Evolutionary conservation across 2,329 filamentous ascomycete genomes (phyloP).

Genomic region (Pseudopyrenochaeta lycopersici): DNA sequence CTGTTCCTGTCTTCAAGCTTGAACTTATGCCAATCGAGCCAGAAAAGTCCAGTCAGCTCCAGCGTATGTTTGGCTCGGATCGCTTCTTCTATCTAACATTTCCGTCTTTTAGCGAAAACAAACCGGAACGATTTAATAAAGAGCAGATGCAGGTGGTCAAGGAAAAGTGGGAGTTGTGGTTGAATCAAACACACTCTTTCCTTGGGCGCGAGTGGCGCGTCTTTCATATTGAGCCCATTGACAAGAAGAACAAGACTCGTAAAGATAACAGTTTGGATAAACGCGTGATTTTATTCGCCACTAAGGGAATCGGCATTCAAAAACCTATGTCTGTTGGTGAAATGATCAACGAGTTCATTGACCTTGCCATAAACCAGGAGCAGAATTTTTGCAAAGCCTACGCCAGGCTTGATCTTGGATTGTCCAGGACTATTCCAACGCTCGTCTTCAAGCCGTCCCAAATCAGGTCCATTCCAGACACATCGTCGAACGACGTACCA

Average conservation of each 20-base stretch:
- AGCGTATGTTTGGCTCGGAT: constrained; percentile 49
- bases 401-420: constrained; percentile 53
- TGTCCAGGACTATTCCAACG: constrained; percentile 52
- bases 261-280: constrained; percentile 17
- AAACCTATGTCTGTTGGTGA: constrained; percentile 24
- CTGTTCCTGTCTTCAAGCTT: constrained; percentile 35
- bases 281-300: constrained; percentile 49
- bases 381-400: constrained; percentile 54
- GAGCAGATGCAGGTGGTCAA: constrained; percentile 24
- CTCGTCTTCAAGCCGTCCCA: constrained; percentile 49
- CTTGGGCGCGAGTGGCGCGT: constrained; percentile 54
- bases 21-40: constrained; percentile 33
- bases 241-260: constrained; percentile 40
- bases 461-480: constrained; percentile 43
- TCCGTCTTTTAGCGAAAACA: constrained; percentile 35
- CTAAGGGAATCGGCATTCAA: constrained; percentile 37
- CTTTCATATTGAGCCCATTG: constrained; percentile 50
- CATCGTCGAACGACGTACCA: constrained; percentile 36
- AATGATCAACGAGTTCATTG: constrained; percentile 53
- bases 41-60: constrained; percentile 47
- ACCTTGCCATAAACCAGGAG: constrained; percentile 43
- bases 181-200: constrained; percentile 46
- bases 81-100: constrained; percentile 54
- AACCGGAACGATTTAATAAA: constrained; percentile 17
- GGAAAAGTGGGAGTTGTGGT: constrained; percentile 46